Percentiles rank a stretch among this genome's conserved stretches.
Conservation (phyloP, 2,329 filamentous ascomycete species). For the Colletotrichum noveboracense region DNA sequence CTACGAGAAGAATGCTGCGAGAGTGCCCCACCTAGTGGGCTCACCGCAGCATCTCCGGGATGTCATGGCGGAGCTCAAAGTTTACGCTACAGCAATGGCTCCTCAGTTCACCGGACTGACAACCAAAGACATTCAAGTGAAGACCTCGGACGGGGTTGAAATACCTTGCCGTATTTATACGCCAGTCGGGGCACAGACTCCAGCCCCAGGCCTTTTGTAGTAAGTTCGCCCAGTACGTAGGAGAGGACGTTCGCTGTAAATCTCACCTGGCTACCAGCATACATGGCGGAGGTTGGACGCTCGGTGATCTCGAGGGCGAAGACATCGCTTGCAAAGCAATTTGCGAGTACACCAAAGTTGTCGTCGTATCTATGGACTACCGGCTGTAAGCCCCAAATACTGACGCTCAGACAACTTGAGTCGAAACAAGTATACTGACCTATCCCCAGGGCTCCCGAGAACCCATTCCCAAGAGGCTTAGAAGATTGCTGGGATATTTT, state of each 20-base stretch:
- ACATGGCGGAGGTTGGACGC: background rate
- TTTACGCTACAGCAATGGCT: background rate
- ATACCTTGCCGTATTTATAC: background rate
- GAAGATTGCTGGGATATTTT: background rate
- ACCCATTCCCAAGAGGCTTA: background rate
- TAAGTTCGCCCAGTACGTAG: background rate
- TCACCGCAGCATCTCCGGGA: background rate
- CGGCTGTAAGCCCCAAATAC: background rate
- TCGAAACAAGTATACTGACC: background rate
- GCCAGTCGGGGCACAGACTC: background rate
- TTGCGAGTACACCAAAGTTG: background rate
- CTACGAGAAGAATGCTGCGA: background rate
- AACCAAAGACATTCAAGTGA: background rate
- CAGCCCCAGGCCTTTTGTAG: background rate
- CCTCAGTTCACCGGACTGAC: background rate
- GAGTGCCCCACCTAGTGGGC: background rate
- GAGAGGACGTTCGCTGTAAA: background rate
- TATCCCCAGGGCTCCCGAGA: background rate
- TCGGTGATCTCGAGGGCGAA: background rate
- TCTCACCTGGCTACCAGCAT: background rate
- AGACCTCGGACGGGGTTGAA: background rate
- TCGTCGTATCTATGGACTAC: background rate
- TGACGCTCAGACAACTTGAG: accelerated
- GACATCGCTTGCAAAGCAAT: background rate
- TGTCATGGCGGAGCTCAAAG: background rate